Evolutionary conservation across 345 rosid genomes (phyloP), one percentile per base, ranked within the genome.

Genomic region (Camelina neglecta): DNA sequence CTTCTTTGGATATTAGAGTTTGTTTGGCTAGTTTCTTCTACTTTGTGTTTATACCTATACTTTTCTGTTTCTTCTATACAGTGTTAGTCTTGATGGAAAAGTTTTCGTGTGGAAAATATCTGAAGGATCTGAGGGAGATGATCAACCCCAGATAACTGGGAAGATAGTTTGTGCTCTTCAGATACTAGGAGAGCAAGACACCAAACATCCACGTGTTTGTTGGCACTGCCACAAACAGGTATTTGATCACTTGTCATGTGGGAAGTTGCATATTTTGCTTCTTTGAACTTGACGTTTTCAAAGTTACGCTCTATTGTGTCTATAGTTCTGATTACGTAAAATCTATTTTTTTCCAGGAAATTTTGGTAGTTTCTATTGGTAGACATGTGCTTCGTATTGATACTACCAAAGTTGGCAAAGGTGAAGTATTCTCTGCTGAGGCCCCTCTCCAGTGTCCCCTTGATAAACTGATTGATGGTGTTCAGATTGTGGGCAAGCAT

Each of bases 211-310:
- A 18, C 88, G 88, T 54, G 85, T 92, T 56, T 95, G 97, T 80
- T 95, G 99, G 99, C 97, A 95, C 74, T 85, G 86, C 73, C 89
- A 90, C 87, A 95, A 88, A 74, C 97, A 90, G 81, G 99, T 92
- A 87, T 65, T 61, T 93, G 84, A 71, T 58, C 31, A 45, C 15
- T 54, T 39, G 3, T 38, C 42, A 44, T 18, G 33, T 18, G 33
- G 18, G 51, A 24, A 24, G 51, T 36, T 65, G 50, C 45, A 41
- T 76, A 24, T 62, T 39, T 39, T 39, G 54, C 11, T 61, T 69
- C 48, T 53, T 51, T 10, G 11, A 9, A 21, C 44, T n/a, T 41
- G 60, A 39, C 42, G 11, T 10, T 39, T 39, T 39, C 42, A 39
- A 39, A 38, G 8, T 38, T 38, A 38, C 11, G 42, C 42, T 39